Base-by-base conservation (phyloP, 2,329 filamentous ascomycete species). In the Sclerotinia sclerotiorum region DNA sequence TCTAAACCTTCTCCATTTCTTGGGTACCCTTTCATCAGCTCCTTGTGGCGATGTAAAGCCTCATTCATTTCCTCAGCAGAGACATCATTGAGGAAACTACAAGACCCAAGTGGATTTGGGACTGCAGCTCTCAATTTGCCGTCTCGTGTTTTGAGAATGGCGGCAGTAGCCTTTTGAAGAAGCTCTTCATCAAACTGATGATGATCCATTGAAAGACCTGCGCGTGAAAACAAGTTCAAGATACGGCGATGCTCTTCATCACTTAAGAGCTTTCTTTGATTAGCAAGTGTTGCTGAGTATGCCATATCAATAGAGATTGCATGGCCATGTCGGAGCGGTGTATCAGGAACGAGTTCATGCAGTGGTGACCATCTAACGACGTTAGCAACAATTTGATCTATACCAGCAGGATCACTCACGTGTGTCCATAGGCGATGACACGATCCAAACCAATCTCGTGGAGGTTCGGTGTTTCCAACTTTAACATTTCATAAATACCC, bases 281-380 rank as follows among this genome's bases (percentile, higher is more conserved):
- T 84, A 24, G 89, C 87, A 5, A 92, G 82, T 0, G 89, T 91
- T 0, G 89, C 88, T 0, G 88, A 90, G 79, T 89, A 92, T 0
- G 89, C 89, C 89, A 92, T 92, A 76, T 91, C 89, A 70, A 91
- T 90, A 2, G 87, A 89, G 73, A 92, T 91, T 72, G 89, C 89
- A 75, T 92, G 89, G 4, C 89, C 89, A 76, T 92, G 90, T 54
- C 89, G 86, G 55, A 91, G 84, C 0, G 89, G 89, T 0, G 87
- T 87, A 63, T 88, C 84, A 0, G 89, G 89, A 0, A 89, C 83
- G 13, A 92, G 84, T 78, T 92, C 89, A 75, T 91, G 88, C 7
- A 91, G 82, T 27, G 89, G 89, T 5, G 88, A 91, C 89, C 89
- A 67, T 35, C 65, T 67, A 13, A 15, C n/a, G 7, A 46, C 54